Evolutionary conservation across 1,139 yeast species (phyloP), one percentile per base, ranked within the genome.

Genomic region (Trichomonascaceae sp.): DNA sequence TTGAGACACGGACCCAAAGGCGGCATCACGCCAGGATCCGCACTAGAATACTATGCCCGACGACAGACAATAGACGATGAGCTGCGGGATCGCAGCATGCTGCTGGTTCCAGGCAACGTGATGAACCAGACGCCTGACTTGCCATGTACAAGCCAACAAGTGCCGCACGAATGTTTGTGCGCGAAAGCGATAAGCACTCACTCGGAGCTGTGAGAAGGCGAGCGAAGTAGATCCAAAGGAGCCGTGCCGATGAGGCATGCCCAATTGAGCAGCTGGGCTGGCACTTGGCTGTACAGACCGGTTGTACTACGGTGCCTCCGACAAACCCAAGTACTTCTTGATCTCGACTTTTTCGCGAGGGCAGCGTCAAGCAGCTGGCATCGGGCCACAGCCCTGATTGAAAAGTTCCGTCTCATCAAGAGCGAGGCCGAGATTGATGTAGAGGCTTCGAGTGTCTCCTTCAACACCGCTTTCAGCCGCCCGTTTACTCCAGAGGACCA

Each of bases 201-300:
- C 32, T 72, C 71, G 20, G 98, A 89, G 55, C 71, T 78, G 42
- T 89, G 99, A 98, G 96, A 87, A 48, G 99, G 99, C 6, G 76
- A 72, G 28, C 69, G 93, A 46, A 77, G 93, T 27, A 98, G 99
- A 1, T 65, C 77, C 5, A 72, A 75, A 32, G 95, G 93, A 9
- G 95, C 80, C 1, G 61, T 60, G 95, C 95, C 3, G 97, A 85
- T 53, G 65, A 66, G 35, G 77, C 81, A 2, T 70, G 67, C 28
- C 69, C 74, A 32, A 65, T 69, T 29, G 60, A 63, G 17, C 46
- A 56, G 16, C 39, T 57, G 25, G 44, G 43, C 26, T 17, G 26
- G 5, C 37, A 36, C 32, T 57, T 13, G 34, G 39, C 13, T 22
- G 13, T 9, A 22, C 31, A 4, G 43, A 44, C 34, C 16, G 37